Evolutionary conservation across 2,329 filamentous ascomycete genomes (phyloP).

Genomic region (Aspergillus sp.): DNA sequence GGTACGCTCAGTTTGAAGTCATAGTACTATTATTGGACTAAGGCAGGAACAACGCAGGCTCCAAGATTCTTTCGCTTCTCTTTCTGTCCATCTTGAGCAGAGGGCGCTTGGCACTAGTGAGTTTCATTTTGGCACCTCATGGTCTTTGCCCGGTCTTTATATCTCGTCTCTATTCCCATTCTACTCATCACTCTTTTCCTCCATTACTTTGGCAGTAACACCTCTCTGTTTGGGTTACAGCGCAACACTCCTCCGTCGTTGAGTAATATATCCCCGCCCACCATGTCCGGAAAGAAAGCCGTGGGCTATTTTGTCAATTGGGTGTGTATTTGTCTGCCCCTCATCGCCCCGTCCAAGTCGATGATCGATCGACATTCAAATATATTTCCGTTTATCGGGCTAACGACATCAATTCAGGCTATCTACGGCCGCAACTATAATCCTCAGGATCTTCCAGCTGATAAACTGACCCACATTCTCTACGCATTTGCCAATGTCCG

Average conservation of each 20-base stretch:
- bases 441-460: constrained; percentile 75
- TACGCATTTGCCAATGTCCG: constrained; percentile 87
- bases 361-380: neutral
- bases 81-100: constrained; percentile 8
- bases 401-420: constrained; percentile 50
- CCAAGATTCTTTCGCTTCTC: constrained; percentile 16
- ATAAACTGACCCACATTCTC: constrained; percentile 81
- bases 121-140: constrained; percentile 3
- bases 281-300: constrained; percentile 33
- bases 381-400: neutral
- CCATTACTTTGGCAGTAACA: constrained; percentile 15
- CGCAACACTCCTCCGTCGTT: neutral
- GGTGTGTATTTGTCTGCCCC: constrained; percentile 27
- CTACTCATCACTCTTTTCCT: constrained; percentile 9
- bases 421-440: constrained; percentile 82
- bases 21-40: neutral
- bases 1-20: neutral
- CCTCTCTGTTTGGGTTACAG: constrained; percentile 13
- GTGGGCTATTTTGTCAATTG: constrained; percentile 48
- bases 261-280: constrained; percentile 14
- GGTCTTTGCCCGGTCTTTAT: constrained; percentile 8
- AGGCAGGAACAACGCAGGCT: constrained; percentile 27
- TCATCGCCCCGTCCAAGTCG: neutral
- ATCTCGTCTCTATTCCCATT: constrained; percentile 7
- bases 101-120: neutral